Conservation (phyloP, 1,284 basidiomycete genomes). For the Leccinum pachyderme region DNA sequence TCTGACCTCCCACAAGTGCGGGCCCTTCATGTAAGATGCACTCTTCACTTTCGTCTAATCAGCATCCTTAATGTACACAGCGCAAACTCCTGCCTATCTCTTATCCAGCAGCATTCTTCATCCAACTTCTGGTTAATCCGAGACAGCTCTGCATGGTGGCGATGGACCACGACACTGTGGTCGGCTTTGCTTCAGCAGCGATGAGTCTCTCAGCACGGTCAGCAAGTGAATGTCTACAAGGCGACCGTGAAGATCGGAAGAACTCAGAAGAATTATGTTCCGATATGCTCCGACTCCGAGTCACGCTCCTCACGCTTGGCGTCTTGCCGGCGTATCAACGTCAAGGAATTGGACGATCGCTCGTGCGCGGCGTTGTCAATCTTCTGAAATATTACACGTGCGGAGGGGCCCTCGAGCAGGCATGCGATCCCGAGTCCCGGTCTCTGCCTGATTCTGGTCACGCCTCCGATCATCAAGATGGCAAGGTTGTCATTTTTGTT, state of each 20-base stretch:
- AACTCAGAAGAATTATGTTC: slow-evolving; percentile 5
- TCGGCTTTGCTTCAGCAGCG: slow-evolving; percentile 53
- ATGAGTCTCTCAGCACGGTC: slow-evolving; percentile 30
- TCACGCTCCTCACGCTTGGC: slow-evolving; percentile 59
- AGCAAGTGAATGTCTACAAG: background rate
- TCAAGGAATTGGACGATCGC: slow-evolving; percentile 47
- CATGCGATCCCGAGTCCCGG: background rate
- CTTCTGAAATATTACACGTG: slow-evolving; percentile 17
- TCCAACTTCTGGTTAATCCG: slow-evolving; percentile 51
- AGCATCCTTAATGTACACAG: slow-evolving; percentile 22
- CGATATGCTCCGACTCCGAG: slow-evolving; percentile 29
- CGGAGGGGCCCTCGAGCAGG: background rate
- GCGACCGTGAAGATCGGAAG: slow-evolving; percentile 4
- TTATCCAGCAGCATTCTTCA: slow-evolving; percentile 52
- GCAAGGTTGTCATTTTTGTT: slow-evolving; percentile 21
- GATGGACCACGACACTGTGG: slow-evolving; percentile 31
- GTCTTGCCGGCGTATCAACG: slow-evolving; percentile 48
- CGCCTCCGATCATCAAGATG: background rate
- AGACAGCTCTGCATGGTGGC: slow-evolving; percentile 51
- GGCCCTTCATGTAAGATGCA: slow-evolving; percentile 44
- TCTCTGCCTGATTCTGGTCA: background rate
- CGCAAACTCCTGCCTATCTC: slow-evolving; percentile 42
- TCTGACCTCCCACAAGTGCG: slow-evolving; percentile 42
- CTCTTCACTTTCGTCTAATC: slow-evolving; percentile 1
- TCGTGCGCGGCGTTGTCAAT: slow-evolving; percentile 40